These are phyloP conservation scores for Penicillium sp. DNA, from an alignment of 2,329 filamentous ascomycete genomes.

Conservation along the genomic window DNA sequence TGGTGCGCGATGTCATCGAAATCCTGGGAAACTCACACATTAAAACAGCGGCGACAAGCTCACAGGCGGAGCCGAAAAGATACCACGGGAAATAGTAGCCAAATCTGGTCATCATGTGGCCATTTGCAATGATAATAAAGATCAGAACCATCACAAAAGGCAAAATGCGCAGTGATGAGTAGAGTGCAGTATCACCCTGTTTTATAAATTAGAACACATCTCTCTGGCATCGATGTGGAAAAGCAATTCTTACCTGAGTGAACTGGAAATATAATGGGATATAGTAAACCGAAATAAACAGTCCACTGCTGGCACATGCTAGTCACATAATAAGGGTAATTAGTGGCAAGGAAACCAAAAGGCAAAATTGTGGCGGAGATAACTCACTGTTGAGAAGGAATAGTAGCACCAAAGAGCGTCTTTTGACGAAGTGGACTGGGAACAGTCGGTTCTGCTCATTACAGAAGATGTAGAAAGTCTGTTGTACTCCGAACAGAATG, in stretches of 20 bases:
- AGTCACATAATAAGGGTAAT: background rate
- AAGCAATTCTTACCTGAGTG: conserved; percentile 15
- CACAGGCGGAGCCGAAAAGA: conserved; percentile 24
- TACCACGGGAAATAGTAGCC: conserved; percentile 29
- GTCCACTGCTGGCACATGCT: background rate
- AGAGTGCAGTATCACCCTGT: conserved; percentile 39
- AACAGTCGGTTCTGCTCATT: conserved; percentile 51
- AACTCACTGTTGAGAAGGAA: conserved; percentile 40
- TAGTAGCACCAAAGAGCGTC: conserved; percentile 42
- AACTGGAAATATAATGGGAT: conserved; percentile 59
- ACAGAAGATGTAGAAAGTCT: conserved; percentile 41
- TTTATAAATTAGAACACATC: background rate
- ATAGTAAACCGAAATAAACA: conserved; percentile 51
- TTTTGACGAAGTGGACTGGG: conserved; percentile 49
- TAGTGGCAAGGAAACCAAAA: background rate
- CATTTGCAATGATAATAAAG: conserved; percentile 17
- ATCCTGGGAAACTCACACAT: background rate
- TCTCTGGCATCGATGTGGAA: background rate
- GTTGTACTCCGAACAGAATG: conserved; percentile 49
- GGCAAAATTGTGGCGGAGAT: conserved; percentile 26
- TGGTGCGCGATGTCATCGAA: background rate
- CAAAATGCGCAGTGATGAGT: conserved; percentile 32
- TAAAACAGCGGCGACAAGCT: background rate
- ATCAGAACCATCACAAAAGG: conserved; percentile 33
- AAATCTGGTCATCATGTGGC: conserved; percentile 19